These are phyloP conservation scores for Ramalina peruviana DNA, from an alignment of 495 filamentous ascomycete species.

Conservation along the genomic window DNA sequence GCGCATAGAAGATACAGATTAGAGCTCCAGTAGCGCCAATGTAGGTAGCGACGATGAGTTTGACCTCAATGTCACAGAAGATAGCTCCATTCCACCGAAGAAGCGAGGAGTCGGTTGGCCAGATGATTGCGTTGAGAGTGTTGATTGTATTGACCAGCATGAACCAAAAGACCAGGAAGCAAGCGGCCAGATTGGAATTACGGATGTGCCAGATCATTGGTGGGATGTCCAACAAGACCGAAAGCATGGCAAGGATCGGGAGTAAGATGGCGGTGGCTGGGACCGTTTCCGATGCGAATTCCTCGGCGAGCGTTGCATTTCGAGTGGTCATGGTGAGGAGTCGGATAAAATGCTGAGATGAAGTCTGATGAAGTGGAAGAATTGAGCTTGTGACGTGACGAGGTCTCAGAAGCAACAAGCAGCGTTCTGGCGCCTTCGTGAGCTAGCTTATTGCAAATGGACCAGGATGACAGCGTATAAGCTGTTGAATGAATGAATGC, in stretches of 20 bases:
- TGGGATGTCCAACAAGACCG: slow-evolving; percentile 41
- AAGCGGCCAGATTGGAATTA: slow-evolving; percentile 47
- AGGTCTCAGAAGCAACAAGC: no score
- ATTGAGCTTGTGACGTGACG: no score
- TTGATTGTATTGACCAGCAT: slow-evolving; percentile 50
- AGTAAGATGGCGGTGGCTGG: slow-evolving; percentile 25
- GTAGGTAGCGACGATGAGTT: slow-evolving; percentile 47
- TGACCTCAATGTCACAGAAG: slow-evolving; percentile 73
- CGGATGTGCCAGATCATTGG: slow-evolving; percentile 41
- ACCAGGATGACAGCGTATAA: no score
- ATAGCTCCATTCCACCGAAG: slow-evolving; percentile 60
- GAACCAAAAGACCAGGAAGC: slow-evolving; percentile 49
- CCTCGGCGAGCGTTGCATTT: no score
- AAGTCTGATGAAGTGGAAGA: slow-evolving; percentile 19
- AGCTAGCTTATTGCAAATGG: no score
- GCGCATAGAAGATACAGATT: slow-evolving; percentile 56
- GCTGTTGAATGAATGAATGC: no score
- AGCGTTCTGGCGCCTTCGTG: no score
- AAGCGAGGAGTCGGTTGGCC: slow-evolving; percentile 55
- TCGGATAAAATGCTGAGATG: no score
- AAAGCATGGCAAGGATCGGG: slow-evolving; percentile 40
- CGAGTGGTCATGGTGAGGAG: no score
- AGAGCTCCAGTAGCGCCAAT: slow-evolving; percentile 49
- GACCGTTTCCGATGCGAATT: slow-evolving; percentile 21
- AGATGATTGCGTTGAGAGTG: slow-evolving; percentile 67